Conservation (phyloP, 2,329 filamentous ascomycete species). For the Colletotrichum simmondsii region DNA sequence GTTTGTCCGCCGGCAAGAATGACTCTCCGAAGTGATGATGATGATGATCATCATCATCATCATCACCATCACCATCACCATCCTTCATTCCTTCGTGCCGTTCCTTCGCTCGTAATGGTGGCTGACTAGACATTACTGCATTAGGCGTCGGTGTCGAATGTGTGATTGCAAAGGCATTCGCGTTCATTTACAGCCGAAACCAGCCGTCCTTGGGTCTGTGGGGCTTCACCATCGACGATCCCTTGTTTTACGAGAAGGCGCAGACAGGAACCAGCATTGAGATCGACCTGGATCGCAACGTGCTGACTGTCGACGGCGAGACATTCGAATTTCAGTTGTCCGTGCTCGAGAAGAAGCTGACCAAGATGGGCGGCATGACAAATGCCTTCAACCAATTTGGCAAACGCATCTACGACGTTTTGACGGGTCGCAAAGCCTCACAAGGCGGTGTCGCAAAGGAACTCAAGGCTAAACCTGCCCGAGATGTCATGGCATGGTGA, state of each 20-base stretch:
- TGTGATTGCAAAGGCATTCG: slow-evolving; percentile 56
- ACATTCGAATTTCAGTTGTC: slow-evolving; percentile 48
- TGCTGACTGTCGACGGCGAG: slow-evolving; percentile 35
- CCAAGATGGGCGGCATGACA: slow-evolving; percentile 48
- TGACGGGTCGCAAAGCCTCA: slow-evolving; percentile 1
- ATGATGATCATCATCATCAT: neutral
- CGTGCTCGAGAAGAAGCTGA: slow-evolving; percentile 51
- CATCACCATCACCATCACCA: neutral
- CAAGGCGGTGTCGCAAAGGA: neutral
- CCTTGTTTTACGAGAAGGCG: slow-evolving; percentile 48
- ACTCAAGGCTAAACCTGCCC: neutral
- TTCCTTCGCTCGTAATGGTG: neutral
- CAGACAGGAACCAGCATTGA: slow-evolving; percentile 48
- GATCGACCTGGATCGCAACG: slow-evolving; percentile 44
- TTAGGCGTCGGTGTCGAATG: slow-evolving; percentile 48
- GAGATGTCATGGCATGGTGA: slow-evolving; percentile 16
- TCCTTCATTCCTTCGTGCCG: neutral
- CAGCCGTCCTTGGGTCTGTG: slow-evolving; percentile 56
- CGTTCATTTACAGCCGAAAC: slow-evolving; percentile 58
- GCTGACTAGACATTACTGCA: neutral
- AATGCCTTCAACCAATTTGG: slow-evolving; percentile 52
- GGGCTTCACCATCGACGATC: slow-evolving; percentile 52
- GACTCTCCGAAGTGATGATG: neutral
- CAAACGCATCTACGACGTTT: slow-evolving; percentile 37
- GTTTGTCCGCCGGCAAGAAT: neutral